Evolutionary conservation across 495 filamentous ascomycete species (phyloP).

Genomic region (Staphylotrichum longicolle): DNA sequence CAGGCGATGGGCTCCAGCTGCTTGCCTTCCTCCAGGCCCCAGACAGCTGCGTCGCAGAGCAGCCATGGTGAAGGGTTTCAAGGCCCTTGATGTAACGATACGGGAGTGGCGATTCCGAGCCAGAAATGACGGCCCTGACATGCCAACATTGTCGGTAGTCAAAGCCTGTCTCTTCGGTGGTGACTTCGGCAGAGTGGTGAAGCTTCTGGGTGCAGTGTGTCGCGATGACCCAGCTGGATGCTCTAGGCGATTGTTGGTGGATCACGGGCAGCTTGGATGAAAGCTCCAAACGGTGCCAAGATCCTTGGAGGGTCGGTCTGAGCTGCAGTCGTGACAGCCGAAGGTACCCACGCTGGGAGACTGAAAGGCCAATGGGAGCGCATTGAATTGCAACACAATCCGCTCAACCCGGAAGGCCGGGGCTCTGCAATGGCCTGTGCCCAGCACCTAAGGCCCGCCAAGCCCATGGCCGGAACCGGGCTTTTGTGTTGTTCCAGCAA

Average conservation of each 20-base stretch:
- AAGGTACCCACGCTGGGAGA: neutral
- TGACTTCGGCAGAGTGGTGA: neutral
- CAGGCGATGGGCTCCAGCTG: conserved; percentile 24
- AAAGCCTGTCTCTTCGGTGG: neutral
- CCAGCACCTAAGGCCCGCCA: too few relatives aligned
- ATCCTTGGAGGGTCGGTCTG: neutral
- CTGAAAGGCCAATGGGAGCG: neutral
- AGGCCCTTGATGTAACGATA: conserved; percentile 9
- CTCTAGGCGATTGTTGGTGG: neutral
- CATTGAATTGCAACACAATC: neutral
- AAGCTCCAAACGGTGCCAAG: neutral
- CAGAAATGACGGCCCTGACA: conserved; percentile 26
- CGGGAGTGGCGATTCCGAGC: conserved; percentile 25
- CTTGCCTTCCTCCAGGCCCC: neutral
- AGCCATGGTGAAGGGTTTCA: conserved; percentile 18
- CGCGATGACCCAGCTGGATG: neutral
- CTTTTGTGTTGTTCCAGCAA: too few relatives aligned
- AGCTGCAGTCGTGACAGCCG: neutral
- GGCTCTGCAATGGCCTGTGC: neutral
- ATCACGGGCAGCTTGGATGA: neutral
- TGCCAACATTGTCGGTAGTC: conserved; percentile 29
- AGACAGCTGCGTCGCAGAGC: conserved; percentile 4
- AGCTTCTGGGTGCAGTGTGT: neutral
- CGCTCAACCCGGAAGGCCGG: neutral
- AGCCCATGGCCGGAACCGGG: neutral